phyloP scores from a whole-genome alignment of 305 asterid genomes.

The Fraxinus latifolia region DNA sequence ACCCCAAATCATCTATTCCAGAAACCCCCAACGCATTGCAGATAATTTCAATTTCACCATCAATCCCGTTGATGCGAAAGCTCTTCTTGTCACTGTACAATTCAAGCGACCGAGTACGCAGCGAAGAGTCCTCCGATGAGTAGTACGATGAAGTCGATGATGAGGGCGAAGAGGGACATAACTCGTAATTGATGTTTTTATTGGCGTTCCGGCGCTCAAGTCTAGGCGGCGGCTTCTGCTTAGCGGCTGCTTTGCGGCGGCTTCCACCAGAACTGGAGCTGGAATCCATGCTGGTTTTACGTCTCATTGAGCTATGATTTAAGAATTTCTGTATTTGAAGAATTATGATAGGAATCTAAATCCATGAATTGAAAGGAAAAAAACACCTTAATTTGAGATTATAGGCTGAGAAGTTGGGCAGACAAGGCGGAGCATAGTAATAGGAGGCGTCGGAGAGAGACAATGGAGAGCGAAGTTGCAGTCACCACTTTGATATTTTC shows the following conservation, averaged over 20 bases:
- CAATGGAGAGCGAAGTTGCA: neutral
- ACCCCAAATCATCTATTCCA: slow-evolving; percentile 5
- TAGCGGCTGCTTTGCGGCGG: neutral
- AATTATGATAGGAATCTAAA: neutral
- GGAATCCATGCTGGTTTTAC: neutral
- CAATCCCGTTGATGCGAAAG: neutral
- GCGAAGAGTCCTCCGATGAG: neutral
- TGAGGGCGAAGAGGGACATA: neutral
- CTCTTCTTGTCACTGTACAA: slow-evolving; percentile 4
- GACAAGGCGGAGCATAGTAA: too few relatives aligned
- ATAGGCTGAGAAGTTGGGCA: too few relatives aligned
- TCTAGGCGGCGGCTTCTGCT: neutral
- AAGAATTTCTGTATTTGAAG: neutral
- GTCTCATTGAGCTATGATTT: neutral
- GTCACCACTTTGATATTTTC: too few relatives aligned
- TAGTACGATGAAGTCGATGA: neutral
- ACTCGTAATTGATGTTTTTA: neutral
- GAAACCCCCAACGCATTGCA: slow-evolving; percentile 7
- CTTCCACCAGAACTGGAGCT: neutral
- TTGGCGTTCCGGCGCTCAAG: neutral
- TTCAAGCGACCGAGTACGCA: neutral
- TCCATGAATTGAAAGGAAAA: neutral
- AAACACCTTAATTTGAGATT: neutral
- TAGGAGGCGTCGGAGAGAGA: too few relatives aligned
- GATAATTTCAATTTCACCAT: neutral